Evolutionary conservation across 306 rosid genomes (phyloP).

Genomic region (Lathyrus oleraceus): DNA sequence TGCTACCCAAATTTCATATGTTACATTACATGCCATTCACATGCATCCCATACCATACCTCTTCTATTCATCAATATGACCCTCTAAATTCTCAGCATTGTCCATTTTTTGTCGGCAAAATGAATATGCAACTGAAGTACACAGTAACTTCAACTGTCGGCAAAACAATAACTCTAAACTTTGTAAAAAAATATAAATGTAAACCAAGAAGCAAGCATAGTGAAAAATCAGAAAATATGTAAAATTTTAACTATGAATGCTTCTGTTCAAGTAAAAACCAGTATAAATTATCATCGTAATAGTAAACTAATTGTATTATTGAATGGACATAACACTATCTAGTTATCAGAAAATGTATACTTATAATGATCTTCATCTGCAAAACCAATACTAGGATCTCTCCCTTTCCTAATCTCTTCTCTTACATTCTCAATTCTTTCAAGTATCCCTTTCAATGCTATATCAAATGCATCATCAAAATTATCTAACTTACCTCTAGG

Average conservation of each 20-base stretch:
- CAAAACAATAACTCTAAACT: neutral
- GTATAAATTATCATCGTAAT: neutral
- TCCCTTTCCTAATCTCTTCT: slow-evolving; percentile 55
- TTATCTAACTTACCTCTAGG: slow-evolving; percentile 50
- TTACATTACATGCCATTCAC: slow-evolving; percentile 20
- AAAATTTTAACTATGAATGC: neutral
- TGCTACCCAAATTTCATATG: neutral
- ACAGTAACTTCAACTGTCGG: slow-evolving; percentile 26
- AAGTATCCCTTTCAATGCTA: slow-evolving; percentile 67
- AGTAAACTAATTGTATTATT: neutral
- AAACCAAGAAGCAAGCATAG: neutral
- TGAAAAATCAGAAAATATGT: slow-evolving; percentile 9
- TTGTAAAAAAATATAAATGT: neutral
- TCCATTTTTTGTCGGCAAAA: slow-evolving; percentile 17
- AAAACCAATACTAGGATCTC: slow-evolving; percentile 80
- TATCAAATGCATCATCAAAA: slow-evolving; percentile 76
- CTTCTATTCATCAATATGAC: neutral
- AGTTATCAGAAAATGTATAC: slow-evolving; percentile 61
- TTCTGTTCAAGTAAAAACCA: neutral
- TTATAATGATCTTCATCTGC: slow-evolving; percentile 80
- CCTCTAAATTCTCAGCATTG: neutral
- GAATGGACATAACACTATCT: neutral
- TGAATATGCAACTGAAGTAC: neutral
- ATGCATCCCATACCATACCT: slow-evolving; percentile 23
- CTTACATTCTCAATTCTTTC: slow-evolving; percentile 66